Evolutionary conservation across 1,139 yeast genomes (phyloP).

Genomic region (Protomyces gravidus): DNA sequence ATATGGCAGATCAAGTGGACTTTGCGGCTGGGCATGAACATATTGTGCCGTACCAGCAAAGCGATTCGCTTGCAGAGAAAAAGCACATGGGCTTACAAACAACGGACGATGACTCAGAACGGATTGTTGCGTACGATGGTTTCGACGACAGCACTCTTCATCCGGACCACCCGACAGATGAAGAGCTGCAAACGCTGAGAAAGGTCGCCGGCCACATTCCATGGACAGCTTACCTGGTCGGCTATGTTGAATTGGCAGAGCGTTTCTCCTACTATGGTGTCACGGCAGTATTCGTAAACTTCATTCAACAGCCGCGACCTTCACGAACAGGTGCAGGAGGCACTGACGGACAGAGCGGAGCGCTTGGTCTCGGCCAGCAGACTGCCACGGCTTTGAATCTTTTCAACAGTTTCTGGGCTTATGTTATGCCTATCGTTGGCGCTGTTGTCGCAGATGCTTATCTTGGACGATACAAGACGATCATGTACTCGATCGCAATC

Average conservation of each 20-base stretch:
- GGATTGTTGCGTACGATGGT: not conserved
- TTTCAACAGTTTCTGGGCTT: slow-evolving; percentile 79
- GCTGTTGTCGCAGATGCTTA: slow-evolving; percentile 72
- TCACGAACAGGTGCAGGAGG: slow-evolving; percentile 28
- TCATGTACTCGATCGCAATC: slow-evolving; percentile 56
- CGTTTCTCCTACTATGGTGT: slow-evolving; percentile 75
- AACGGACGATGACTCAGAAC: not conserved
- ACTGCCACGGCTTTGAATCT: slow-evolving; percentile 75
- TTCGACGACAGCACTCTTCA: slow-evolving; percentile 3
- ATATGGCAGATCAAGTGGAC: slow-evolving; percentile 2
- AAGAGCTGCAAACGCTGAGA: slow-evolving; percentile 49
- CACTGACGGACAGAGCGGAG: slow-evolving; percentile 45
- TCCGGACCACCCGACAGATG: slow-evolving; percentile 41
- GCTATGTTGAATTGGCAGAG: slow-evolving; percentile 74
- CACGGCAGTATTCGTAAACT: slow-evolving; percentile 64
- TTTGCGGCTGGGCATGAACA: slow-evolving; percentile 23
- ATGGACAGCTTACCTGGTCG: slow-evolving; percentile 61
- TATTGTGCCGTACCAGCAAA: not conserved
- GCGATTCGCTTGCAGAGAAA: not conserved
- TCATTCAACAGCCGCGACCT: slow-evolving; percentile 51
- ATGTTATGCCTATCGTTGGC: slow-evolving; percentile 72
- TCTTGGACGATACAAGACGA: slow-evolving; percentile 69
- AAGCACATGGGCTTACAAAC: not conserved
- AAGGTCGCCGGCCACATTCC: slow-evolving; percentile 47
- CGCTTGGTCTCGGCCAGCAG: slow-evolving; percentile 57